Evolutionary conservation across 345 rosid species (phyloP), one percentile per base, ranked within the genome.

Genomic region (Kandelia obovata): DNA sequence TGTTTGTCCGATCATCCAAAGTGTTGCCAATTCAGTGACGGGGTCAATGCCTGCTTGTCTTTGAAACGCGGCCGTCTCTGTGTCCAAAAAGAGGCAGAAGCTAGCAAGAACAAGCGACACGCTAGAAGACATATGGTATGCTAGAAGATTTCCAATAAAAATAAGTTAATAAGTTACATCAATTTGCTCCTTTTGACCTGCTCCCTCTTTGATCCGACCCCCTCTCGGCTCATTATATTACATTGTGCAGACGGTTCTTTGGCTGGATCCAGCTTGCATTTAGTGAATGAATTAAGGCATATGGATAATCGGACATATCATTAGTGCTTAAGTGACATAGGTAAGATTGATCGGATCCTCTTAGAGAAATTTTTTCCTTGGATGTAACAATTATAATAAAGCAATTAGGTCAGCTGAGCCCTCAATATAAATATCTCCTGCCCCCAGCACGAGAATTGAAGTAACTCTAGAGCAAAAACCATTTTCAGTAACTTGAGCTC

Each of bases 21-120:
- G 11, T 47, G 27, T n/a, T 60, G 61, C 39, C 23, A 34, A 10
- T 68, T 62, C 20, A 56, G 65, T 53, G 77, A 69, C 52, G 64
- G 13, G 32, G 73, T 71, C 75, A 72, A 49, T 56, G 43, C n/a
- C 60, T 39, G 46, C 37, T 30, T 46, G 7, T 7, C 1, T 28
- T 31, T 13, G 7, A 31, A 64, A 55, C 68, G 72, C 79, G 64
- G 81, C 84, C 82, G 82, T 70, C 82, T 83, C 58, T 8, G 5
- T 39, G 15, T 53, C 66, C 28, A 9, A 52, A 67, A 61, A 25
- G 57, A 62, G 63, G 31, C 64, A 69, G 27, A 65, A 61, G 19
- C 71, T 64, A 53, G 53, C 53, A 31, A 30, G 28, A 47, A 4
- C 37, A 59, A 60, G 25, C 49, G 53, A 28, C 56, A 61, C 71